phyloP scores from a whole-genome alignment of 2,329 filamentous ascomycete species.

The Xylariales sp. region DNA sequence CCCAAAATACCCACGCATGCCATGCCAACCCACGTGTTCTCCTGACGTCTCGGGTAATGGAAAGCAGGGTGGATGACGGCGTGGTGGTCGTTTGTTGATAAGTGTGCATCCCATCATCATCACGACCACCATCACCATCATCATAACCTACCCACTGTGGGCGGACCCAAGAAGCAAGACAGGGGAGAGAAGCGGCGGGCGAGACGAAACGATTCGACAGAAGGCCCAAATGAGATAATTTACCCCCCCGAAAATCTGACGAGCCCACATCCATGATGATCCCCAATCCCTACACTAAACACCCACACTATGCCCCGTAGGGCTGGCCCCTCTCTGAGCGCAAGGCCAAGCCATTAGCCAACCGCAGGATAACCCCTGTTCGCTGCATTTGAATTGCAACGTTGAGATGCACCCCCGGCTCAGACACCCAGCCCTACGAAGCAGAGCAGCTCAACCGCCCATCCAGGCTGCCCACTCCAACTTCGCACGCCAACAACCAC shows the following conservation, averaged over 20 bases:
- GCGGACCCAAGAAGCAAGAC: no score
- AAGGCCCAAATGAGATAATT: constrained; percentile 29
- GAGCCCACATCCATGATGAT: constrained; percentile 17
- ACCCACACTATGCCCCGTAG: constrained; percentile 33
- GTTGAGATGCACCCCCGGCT: constrained; percentile 13
- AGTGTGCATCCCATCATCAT: no score
- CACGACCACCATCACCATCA: no score
- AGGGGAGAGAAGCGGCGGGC: neutral
- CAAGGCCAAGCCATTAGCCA: constrained; percentile 27
- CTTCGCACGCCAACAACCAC: constrained; percentile 12
- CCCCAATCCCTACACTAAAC: constrained; percentile 1
- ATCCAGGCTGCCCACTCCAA: neutral
- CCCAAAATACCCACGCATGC: neutral
- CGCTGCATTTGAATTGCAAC: constrained; percentile 19
- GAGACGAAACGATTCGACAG: constrained; percentile 8
- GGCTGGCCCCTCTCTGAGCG: constrained; percentile 31
- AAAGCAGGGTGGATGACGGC: neutral
- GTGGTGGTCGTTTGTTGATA: no score
- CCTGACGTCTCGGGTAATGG: constrained; percentile 7
- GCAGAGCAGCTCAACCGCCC: constrained; percentile 1
- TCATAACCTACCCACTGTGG: no score
- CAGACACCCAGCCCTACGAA: constrained; percentile 34
- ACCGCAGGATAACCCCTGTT: constrained; percentile 20
- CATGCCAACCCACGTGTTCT: constrained; percentile 24
- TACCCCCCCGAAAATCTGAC: constrained; percentile 28